These are phyloP conservation scores for Cordyceps tenuipes DNA, from an alignment of 2,329 filamentous ascomycete genomes.

Conservation along the genomic window DNA sequence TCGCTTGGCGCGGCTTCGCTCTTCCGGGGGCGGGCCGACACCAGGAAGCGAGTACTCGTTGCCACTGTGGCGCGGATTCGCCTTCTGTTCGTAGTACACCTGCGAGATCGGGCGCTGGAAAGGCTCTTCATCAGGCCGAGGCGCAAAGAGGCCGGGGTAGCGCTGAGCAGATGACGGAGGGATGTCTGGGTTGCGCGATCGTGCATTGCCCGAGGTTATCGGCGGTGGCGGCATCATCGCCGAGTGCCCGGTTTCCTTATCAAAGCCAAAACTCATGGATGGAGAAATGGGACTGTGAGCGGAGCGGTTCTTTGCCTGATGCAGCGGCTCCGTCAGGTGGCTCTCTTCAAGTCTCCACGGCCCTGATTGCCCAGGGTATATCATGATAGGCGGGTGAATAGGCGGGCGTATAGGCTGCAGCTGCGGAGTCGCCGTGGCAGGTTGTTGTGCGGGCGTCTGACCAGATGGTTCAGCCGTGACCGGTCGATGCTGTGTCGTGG, in stretches of 20 bases:
- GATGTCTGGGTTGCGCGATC: conserved; percentile 26
- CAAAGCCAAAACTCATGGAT: conserved; percentile 30
- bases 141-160: conserved; percentile 39
- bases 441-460: neutral
- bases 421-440: neutral
- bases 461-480: neutral
- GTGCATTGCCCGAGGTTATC: conserved; percentile 11
- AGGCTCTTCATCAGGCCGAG: conserved; percentile 13
- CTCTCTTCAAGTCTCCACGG: conserved; percentile 49
- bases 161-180: conserved; percentile 44
- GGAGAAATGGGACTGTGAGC: conserved; percentile 22
- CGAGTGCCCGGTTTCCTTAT: conserved; percentile 42
- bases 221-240: conserved; percentile 12
- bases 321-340: conserved; percentile 42
- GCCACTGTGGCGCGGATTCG: conserved; percentile 31
- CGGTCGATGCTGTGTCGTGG: neutral
- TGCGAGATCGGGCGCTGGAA: neutral
- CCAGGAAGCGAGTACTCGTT: conserved; percentile 31
- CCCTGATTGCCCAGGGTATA: conserved; percentile 24
- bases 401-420: neutral
- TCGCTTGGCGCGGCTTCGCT: conserved; percentile 28
- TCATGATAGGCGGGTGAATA: conserved; percentile 12
- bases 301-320: conserved; percentile 26
- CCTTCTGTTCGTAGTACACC: conserved; percentile 21
- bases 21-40: conserved; percentile 28